Evolutionary conservation across 805 yeast genomes (phyloP).

Genomic region (Wickerhamiella azymoides): DNA sequence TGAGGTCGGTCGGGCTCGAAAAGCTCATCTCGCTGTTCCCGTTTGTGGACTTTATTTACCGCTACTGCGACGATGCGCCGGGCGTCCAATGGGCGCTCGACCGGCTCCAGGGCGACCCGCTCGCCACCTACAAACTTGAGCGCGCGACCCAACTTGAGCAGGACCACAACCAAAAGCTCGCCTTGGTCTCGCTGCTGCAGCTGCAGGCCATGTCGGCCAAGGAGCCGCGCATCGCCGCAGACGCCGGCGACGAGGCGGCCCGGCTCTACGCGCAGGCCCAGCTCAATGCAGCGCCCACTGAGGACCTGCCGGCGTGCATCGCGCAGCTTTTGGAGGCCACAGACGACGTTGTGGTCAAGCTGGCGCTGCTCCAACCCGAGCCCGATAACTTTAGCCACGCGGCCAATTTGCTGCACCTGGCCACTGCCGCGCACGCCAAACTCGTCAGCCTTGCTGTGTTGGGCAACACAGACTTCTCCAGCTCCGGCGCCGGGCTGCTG

Average conservation of each 20-base stretch:
- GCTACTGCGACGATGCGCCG: neutral
- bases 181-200: neutral
- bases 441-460: too few relatives aligned
- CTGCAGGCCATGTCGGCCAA: neutral
- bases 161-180: neutral
- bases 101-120: neutral
- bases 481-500: neutral
- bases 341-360: neutral
- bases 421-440: constrained; percentile 1
- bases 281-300: neutral
- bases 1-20: neutral
- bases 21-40: neutral
- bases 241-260: neutral
- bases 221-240: neutral
- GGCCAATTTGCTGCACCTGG: neutral
- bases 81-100: constrained; percentile 2
- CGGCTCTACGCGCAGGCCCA: neutral
- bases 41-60: neutral
- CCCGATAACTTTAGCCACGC: neutral
- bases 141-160: neutral
- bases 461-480: constrained; percentile 2
- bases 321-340: neutral
- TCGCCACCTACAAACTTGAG: neutral
- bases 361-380: neutral
- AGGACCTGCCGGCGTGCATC: neutral